Conservation (phyloP, 2,329 filamentous ascomycete genomes). For the Aspergillus ibericus region DNA sequence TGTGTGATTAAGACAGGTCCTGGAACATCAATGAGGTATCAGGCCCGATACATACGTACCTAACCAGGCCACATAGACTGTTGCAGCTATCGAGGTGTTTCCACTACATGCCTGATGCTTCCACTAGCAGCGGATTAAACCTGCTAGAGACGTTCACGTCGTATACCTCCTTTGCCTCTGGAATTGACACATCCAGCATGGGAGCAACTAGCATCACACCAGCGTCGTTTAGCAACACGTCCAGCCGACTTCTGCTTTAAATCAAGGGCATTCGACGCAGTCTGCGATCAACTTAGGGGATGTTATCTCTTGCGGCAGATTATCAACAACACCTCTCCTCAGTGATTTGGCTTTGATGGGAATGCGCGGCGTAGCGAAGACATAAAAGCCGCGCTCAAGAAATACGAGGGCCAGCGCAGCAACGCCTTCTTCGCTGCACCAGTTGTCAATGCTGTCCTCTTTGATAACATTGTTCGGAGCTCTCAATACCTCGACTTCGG, state of each 20-base stretch:
- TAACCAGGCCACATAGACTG: background rate
- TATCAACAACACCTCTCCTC: background rate
- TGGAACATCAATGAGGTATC: no score
- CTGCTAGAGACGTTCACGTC: background rate
- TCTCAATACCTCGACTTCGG: no score
- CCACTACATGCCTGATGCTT: background rate
- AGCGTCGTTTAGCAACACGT: background rate
- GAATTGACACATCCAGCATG: background rate
- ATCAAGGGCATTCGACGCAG: background rate
- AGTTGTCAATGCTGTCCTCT: background rate
- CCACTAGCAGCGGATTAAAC: background rate
- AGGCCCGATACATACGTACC: background rate
- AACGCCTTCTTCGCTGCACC: background rate
- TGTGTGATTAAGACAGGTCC: background rate
- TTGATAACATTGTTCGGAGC: no score
- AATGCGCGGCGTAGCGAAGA: background rate
- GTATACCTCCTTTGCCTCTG: background rate
- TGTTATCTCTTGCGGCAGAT: background rate
- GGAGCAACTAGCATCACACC: background rate
- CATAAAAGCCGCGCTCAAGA: background rate
- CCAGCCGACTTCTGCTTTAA: background rate
- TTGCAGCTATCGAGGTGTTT: background rate
- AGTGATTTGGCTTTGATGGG: background rate
- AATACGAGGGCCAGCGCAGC: background rate
- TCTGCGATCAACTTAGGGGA: background rate